These are phyloP conservation scores for Ophiostoma sp. DNA, from an alignment of 2,329 filamentous ascomycete genomes.

Conservation along the genomic window DNA sequence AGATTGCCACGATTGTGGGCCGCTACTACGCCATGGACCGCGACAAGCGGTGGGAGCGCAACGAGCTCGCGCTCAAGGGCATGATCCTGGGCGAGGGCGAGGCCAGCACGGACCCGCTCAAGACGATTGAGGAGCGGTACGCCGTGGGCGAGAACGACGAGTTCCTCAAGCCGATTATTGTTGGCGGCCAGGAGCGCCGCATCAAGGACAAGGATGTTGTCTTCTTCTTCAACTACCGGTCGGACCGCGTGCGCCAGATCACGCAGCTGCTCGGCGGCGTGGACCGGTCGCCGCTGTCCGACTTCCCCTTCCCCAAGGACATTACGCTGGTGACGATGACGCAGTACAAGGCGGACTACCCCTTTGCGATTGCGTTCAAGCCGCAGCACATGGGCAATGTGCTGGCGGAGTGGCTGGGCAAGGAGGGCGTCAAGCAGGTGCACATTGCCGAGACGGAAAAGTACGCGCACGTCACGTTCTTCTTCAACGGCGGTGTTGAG, in stretches of 20 bases:
- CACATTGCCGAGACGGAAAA: slow-evolving; percentile 99
- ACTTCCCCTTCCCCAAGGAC: slow-evolving; percentile 84
- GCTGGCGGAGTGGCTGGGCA: slow-evolving; percentile 92
- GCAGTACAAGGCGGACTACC: slow-evolving; percentile 92
- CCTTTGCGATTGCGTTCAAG: slow-evolving; percentile 85
- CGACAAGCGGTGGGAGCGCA: slow-evolving; percentile 96
- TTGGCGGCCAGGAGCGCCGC: slow-evolving; percentile 78
- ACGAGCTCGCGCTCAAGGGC: slow-evolving; percentile 85
- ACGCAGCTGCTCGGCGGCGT: slow-evolving; percentile 88
- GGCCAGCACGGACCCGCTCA: slow-evolving; percentile 74
- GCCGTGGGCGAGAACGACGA: slow-evolving; percentile 86
- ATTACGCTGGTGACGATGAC: slow-evolving; percentile 96
- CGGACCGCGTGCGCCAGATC: slow-evolving; percentile 92
- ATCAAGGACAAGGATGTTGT: slow-evolving; percentile 90
- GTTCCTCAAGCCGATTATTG: slow-evolving; percentile 96
- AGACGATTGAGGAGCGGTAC: slow-evolving; percentile 83
- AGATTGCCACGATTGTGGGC: slow-evolving; percentile 89
- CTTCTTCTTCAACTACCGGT: slow-evolving; percentile 99
- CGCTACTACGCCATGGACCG: slow-evolving; percentile 99
- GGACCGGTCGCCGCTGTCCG: slow-evolving; percentile 82
- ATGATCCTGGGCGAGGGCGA: slow-evolving; percentile 83
- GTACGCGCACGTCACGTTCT: slow-evolving; percentile 99
- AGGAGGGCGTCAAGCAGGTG: slow-evolving; percentile 84
- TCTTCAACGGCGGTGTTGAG: slow-evolving; percentile 98
- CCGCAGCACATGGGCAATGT: slow-evolving; percentile 97